phyloP scores from a whole-genome alignment of 1,139 yeast species.

The Pichia sp. region DNA sequence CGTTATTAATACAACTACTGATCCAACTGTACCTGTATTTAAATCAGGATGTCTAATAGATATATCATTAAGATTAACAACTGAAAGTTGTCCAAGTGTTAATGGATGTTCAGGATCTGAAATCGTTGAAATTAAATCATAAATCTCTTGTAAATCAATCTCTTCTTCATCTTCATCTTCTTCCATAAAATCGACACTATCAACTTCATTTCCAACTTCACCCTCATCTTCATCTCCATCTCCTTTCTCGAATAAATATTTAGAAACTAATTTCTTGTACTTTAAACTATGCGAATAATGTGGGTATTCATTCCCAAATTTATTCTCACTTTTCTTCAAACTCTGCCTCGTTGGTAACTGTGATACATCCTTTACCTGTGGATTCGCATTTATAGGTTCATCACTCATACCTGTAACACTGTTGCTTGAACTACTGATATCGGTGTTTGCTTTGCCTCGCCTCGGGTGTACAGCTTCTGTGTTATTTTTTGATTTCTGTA shows the following conservation, averaged over 20 bases:
- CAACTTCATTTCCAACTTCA: constrained; percentile 34
- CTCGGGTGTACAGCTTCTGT: too few species aligned
- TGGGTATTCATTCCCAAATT: constrained; percentile 1
- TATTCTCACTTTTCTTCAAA: not conserved
- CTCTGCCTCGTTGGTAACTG: constrained; percentile 61
- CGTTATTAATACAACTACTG: constrained; percentile 76
- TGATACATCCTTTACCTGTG: constrained; percentile 70
- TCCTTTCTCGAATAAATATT: constrained; percentile 9
- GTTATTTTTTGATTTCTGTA: too few species aligned
- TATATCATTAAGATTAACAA: constrained; percentile 80
- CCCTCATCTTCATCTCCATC: constrained; percentile 17
- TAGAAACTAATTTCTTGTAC: constrained; percentile 12
- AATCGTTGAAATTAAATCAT: constrained; percentile 71
- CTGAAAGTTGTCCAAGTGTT: constrained; percentile 89
- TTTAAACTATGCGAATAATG: constrained; percentile 1
- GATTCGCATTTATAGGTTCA: constrained; percentile 89
- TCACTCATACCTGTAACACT: constrained; percentile 8
- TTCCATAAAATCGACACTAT: constrained; percentile 25
- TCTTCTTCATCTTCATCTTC: constrained; percentile 43
- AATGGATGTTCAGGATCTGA: constrained; percentile 98
- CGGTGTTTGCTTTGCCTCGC: not conserved
- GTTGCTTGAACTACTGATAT: too few species aligned
- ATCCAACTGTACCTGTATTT: constrained; percentile 44
- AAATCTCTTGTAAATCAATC: constrained; percentile 72
- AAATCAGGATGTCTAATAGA: constrained; percentile 45